Evolutionary conservation across 352 stramenopile genomes (phyloP).

Genomic region (Peronospora farinosa): DNA sequence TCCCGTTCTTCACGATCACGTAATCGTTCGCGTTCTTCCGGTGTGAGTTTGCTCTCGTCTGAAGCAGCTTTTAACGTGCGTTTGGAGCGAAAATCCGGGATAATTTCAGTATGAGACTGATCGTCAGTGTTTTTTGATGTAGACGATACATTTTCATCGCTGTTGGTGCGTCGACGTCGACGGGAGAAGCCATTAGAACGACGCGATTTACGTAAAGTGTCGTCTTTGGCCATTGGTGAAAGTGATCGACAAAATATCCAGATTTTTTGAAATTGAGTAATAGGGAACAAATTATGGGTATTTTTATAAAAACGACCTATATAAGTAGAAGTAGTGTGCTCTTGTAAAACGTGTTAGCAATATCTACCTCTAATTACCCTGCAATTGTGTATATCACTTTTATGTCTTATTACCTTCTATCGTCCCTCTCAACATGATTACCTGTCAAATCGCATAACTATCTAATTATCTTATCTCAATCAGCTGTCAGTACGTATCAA

Average conservation of each 20-base stretch:
- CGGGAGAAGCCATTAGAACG: constrained; percentile 36
- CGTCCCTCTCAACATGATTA: too few species aligned
- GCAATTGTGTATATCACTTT: too few species aligned
- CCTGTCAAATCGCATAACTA: too few species aligned
- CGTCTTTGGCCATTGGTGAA: constrained; percentile 10
- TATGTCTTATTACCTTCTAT: too few species aligned
- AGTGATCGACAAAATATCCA: background rate
- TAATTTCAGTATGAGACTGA: constrained; percentile 28
- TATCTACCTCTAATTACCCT: too few species aligned
- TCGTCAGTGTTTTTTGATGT: constrained; percentile 4
- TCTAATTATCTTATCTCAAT: too few species aligned
- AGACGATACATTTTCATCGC: constrained; percentile 4
- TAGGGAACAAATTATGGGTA: background rate
- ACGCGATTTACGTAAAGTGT: constrained; percentile 6
- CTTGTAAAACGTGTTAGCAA: too few species aligned
- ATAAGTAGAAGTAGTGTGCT: too few species aligned
- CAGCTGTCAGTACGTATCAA: too few species aligned
- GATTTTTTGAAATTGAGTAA: background rate
- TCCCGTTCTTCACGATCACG: constrained; percentile 68
- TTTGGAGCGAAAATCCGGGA: constrained; percentile 44
- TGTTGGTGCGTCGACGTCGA: constrained; percentile 22
- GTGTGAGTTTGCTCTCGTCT: constrained; percentile 19
- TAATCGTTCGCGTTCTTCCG: constrained; percentile 46
- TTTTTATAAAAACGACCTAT: background rate
- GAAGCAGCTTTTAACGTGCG: constrained; percentile 23